These are phyloP conservation scores for Fusarium poae DNA, from an alignment of 2,329 filamentous ascomycete genomes.

Conservation along the genomic window DNA sequence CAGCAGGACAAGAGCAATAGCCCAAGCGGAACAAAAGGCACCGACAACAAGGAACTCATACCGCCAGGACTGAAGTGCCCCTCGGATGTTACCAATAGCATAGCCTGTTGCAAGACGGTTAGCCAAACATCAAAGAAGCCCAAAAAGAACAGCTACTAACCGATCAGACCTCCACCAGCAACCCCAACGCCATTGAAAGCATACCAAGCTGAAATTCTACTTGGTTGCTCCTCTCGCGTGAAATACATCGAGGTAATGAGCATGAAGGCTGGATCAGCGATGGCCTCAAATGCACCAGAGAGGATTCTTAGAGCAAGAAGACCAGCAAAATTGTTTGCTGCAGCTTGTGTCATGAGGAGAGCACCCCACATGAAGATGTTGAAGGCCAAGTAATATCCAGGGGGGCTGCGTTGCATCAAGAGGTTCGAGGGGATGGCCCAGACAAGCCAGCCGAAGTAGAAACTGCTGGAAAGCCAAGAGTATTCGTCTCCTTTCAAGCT, in stretches of 20 bases:
- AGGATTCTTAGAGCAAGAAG: slow-evolving; percentile 69
- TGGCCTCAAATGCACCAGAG: slow-evolving; percentile 74
- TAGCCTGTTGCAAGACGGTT: slow-evolving; percentile 55
- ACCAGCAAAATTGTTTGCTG: slow-evolving; percentile 67
- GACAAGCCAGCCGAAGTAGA: slow-evolving; percentile 57
- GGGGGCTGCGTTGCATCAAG: slow-evolving; percentile 52
- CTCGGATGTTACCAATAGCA: slow-evolving; percentile 71
- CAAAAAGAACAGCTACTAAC: slow-evolving; percentile 31
- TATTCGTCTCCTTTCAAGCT: slow-evolving; percentile 69
- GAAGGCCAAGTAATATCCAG: slow-evolving; percentile 55
- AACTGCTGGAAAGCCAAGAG: slow-evolving; percentile 56
- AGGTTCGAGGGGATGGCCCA: slow-evolving; percentile 53
- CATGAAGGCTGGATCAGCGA: slow-evolving; percentile 65
- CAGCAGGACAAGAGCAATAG: slow-evolving; percentile 67
- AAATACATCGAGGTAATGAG: slow-evolving; percentile 76
- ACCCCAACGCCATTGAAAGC: slow-evolving; percentile 70
- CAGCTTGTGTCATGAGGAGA: slow-evolving; percentile 64
- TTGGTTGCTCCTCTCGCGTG: slow-evolving; percentile 71
- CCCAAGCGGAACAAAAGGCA: slow-evolving; percentile 70
- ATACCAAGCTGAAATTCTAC: slow-evolving; percentile 71
- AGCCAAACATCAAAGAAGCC: background rate
- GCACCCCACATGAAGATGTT: slow-evolving; percentile 70
- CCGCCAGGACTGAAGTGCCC: slow-evolving; percentile 70
- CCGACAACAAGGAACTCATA: slow-evolving; percentile 77
- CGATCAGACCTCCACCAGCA: slow-evolving; percentile 65